A percentile compares a stretch with the other conserved stretches of the same genome.
Evolutionary conservation across 2,329 filamentous ascomycete species (phyloP).

Genomic region (Lachnum nothofagi): DNA sequence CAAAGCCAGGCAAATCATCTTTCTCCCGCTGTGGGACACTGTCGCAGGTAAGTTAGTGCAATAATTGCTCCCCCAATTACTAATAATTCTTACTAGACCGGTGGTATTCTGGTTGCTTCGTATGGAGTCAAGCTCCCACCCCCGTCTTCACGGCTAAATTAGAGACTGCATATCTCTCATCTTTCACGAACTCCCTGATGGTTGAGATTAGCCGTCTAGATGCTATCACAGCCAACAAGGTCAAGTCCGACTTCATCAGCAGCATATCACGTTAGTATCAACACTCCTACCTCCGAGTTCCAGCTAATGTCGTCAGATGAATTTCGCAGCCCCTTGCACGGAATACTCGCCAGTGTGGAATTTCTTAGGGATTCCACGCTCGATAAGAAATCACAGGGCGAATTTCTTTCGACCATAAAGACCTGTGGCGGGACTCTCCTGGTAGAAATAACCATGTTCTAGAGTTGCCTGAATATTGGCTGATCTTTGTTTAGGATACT

Average conservation of each 20-base stretch:
- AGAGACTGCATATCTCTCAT: slow-evolving; percentile 37
- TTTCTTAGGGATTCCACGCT: slow-evolving; percentile 39
- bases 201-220: slow-evolving; percentile 51
- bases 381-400: slow-evolving; percentile 30
- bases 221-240: slow-evolving; percentile 45
- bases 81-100: too few species aligned
- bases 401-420: slow-evolving; percentile 36
- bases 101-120: slow-evolving; percentile 48
- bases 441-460: slow-evolving; percentile 33
- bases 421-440: slow-evolving; percentile 36
- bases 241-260: slow-evolving; percentile 55
- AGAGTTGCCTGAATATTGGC: too few species aligned
- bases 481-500: not conserved
- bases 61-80: too few species aligned
- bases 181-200: slow-evolving; percentile 49
- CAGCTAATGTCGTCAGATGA: slow-evolving; percentile 53
- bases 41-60: too few species aligned
- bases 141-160: slow-evolving; percentile 34
- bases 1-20: slow-evolving; percentile 41
- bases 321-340: slow-evolving; percentile 51
- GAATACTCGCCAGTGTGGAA: slow-evolving; percentile 49
- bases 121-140: slow-evolving; percentile 36
- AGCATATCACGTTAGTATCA: slow-evolving; percentile 55
- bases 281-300: slow-evolving; percentile 52
- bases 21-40: slow-evolving; percentile 47